Conservation (phyloP, 2,329 filamentous ascomycete genomes). For the Colletotrichum coccodes region DNA sequence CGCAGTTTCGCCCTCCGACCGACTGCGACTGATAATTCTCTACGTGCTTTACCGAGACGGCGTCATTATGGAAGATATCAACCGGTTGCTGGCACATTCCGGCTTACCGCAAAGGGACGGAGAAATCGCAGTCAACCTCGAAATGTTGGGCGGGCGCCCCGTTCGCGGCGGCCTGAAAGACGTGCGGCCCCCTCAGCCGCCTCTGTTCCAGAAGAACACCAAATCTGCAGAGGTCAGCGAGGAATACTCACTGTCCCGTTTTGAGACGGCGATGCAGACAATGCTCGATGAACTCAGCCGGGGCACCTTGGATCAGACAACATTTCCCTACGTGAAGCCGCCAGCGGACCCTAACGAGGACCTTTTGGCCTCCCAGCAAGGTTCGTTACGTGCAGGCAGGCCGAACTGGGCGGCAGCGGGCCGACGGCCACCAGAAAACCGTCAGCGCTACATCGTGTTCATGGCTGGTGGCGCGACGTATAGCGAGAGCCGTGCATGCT, state of each 20-base stretch:
- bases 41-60: slow-evolving; percentile 90
- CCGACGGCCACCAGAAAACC: slow-evolving; percentile 77
- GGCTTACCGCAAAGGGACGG: slow-evolving; percentile 79
- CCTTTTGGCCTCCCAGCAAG: slow-evolving; percentile 65
- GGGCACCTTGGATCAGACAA: slow-evolving; percentile 71
- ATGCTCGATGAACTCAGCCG: slow-evolving; percentile 80
- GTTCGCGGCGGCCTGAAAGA: slow-evolving; percentile 76
- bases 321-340: slow-evolving; percentile 80
- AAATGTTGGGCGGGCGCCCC: slow-evolving; percentile 81
- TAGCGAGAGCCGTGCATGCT: slow-evolving; percentile 88
- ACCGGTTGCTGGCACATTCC: slow-evolving; percentile 85
- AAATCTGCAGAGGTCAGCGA: slow-evolving; percentile 68
- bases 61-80: slow-evolving; percentile 83
- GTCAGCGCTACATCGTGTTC: slow-evolving; percentile 91
- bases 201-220: slow-evolving; percentile 78
- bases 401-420: slow-evolving; percentile 94
- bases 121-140: slow-evolving; percentile 80
- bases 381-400: slow-evolving; percentile 89
- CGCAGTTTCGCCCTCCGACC: slow-evolving; percentile 75
- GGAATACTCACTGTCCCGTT: slow-evolving; percentile 88
- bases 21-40: slow-evolving; percentile 84
- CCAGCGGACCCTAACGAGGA: slow-evolving; percentile 72
- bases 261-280: slow-evolving; percentile 82
- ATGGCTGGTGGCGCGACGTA: slow-evolving; percentile 96
- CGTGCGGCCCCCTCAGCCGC: slow-evolving; percentile 68